phyloP scores from a whole-genome alignment of 495 filamentous ascomycete genomes.

The Schizothecium vesticola region DNA sequence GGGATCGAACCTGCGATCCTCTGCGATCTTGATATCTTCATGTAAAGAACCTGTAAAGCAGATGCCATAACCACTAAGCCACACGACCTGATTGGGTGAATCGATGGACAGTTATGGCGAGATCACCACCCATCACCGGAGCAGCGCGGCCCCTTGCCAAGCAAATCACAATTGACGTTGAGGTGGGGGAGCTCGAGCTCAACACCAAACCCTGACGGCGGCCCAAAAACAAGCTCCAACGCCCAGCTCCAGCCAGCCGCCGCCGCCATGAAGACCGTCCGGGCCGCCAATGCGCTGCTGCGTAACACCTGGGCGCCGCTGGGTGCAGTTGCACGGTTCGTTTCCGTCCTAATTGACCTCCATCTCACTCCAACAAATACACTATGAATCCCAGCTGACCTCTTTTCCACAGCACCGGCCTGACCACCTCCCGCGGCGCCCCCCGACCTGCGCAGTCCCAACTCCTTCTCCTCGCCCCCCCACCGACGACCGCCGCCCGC shows the following conservation, averaged over 20 bases:
- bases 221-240: neutral
- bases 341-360: neutral
- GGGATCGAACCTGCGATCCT: constrained; percentile 49
- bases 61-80: constrained; percentile 40
- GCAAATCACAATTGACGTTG: neutral
- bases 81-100: constrained; percentile 23
- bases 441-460: neutral
- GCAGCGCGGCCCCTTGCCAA: neutral
- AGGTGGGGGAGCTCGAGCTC: neutral
- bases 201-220: neutral
- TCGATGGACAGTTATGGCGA: neutral
- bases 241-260: neutral
- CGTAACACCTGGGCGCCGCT: constrained; percentile 8
- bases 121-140: neutral
- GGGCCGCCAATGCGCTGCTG: constrained; percentile 20
- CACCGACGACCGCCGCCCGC: neutral
- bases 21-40: constrained; percentile 21
- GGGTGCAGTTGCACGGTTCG: constrained; percentile 9
- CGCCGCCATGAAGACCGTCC: constrained; percentile 20
- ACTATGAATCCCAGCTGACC: neutral
- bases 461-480: neutral
- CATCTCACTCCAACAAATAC: too few relatives aligned
- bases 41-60: constrained; percentile 31
- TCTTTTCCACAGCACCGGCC: neutral
- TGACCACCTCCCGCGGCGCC: neutral